Percentiles rank a stretch among this genome's conserved stretches.
phyloP scores from a whole-genome alignment of 805 yeast genomes.

The Ogataea wickerhamii region DNA sequence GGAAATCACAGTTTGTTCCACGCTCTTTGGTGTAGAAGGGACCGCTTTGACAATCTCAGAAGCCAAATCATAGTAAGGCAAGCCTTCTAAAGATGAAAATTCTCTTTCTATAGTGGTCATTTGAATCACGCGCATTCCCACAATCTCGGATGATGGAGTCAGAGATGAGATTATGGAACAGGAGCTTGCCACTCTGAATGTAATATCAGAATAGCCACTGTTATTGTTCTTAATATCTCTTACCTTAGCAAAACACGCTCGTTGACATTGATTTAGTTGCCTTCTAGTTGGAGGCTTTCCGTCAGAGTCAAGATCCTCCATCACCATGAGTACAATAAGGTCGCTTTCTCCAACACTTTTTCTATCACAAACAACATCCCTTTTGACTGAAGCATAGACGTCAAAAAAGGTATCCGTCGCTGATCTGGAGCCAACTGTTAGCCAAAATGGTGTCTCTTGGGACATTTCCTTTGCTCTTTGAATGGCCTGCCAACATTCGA shows the following conservation, averaged over 20 bases:
- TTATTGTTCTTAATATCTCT: conserved; percentile 64
- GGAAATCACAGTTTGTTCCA: conserved; percentile 37
- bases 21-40: conserved; percentile 44
- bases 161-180: conserved; percentile 50
- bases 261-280: conserved; percentile 15
- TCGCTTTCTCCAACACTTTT: conserved; percentile 69
- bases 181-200: conserved; percentile 61
- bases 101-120: conserved; percentile 94
- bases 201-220: conserved; percentile 68
- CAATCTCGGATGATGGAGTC: conserved; percentile 59
- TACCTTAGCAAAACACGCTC: conserved; percentile 78
- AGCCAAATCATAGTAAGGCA: conserved; percentile 77
- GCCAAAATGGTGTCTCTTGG: conserved; percentile 56
- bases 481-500: conserved; percentile 94
- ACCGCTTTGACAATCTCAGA: conserved; percentile 61
- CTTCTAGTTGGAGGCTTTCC: conserved; percentile 17
- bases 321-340: conserved; percentile 58
- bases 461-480: conserved; percentile 64
- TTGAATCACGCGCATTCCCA: conserved; percentile 73
- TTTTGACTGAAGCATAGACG: conserved; percentile 69
- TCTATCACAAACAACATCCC: conserved; percentile 45
- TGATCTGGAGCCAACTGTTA: conserved; percentile 74
- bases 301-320: conserved; percentile 37
- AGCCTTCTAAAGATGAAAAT: conserved; percentile 74
- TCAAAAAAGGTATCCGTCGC: conserved; percentile 86